phyloP scores from a whole-genome alignment of 495 filamentous ascomycete genomes.

The Penicillium macrosclerotiorum region DNA sequence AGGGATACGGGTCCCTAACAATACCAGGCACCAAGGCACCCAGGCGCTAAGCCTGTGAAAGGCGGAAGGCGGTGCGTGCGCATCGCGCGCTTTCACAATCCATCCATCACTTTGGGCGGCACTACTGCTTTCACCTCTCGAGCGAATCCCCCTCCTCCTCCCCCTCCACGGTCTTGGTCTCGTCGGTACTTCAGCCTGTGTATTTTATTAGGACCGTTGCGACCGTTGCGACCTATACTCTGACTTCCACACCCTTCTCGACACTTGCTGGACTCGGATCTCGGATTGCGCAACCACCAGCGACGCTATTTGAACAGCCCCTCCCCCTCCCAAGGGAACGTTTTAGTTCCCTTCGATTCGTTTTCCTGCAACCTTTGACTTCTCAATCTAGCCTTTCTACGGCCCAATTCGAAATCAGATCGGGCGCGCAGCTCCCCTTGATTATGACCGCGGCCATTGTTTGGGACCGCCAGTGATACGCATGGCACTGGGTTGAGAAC shows the following conservation, averaged over 20 bases:
- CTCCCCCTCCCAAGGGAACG: background rate
- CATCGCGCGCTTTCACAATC: slow-evolving; percentile 30
- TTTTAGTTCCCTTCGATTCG: background rate
- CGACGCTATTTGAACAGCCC: slow-evolving; percentile 3
- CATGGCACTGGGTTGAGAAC: slow-evolving; percentile 32
- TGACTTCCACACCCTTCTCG: background rate
- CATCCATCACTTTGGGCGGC: slow-evolving; percentile 4
- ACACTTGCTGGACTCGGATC: background rate
- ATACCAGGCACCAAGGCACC: slow-evolving; percentile 27
- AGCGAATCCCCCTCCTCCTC: background rate
- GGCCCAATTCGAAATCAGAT: slow-evolving; percentile 1
- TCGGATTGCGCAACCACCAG: background rate
- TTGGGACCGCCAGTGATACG: slow-evolving; percentile 23
- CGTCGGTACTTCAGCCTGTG: background rate
- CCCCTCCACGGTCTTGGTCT: background rate
- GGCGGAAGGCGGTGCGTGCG: slow-evolving; percentile 21
- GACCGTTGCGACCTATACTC: background rate
- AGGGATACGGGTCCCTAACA: slow-evolving; percentile 2
- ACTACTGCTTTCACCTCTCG: background rate
- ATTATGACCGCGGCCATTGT: slow-evolving; percentile 27
- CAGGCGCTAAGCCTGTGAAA: slow-evolving; percentile 6
- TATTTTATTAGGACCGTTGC: background rate
- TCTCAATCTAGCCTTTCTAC: background rate
- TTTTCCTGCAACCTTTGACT: background rate
- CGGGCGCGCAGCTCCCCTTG: slow-evolving; percentile 12